Evolutionary conservation across 2,329 filamentous ascomycete genomes (phyloP).

Genomic region (Aspergillus neoniger): DNA sequence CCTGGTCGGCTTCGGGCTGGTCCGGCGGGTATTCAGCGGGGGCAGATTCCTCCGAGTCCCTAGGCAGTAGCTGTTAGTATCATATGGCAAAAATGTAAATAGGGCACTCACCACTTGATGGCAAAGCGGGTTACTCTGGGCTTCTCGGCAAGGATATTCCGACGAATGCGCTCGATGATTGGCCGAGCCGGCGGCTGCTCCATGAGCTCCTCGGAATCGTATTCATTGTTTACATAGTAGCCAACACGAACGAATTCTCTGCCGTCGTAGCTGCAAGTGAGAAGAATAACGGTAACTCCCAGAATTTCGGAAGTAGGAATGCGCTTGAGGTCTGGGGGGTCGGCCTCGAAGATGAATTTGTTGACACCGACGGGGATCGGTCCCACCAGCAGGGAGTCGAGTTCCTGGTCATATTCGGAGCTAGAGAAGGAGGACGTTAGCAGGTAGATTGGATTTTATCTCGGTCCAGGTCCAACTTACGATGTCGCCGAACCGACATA

Average conservation of each 20-base stretch:
- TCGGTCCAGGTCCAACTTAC: slow-evolving; percentile 54
- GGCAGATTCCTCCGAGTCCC: slow-evolving; percentile 97
- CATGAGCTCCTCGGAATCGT: slow-evolving; percentile 85
- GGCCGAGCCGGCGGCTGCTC: slow-evolving; percentile 90
- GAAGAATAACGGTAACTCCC: slow-evolving; percentile 92
- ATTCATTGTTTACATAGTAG: slow-evolving; percentile 99
- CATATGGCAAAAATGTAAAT: neutral
- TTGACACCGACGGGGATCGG: slow-evolving; percentile 98
- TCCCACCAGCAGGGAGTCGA: slow-evolving; percentile 93
- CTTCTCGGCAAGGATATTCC: slow-evolving; percentile 95
- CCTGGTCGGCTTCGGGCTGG: slow-evolving; percentile 89
- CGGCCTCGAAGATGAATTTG: slow-evolving; percentile 97
- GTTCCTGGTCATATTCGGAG: slow-evolving; percentile 96
- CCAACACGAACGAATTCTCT: slow-evolving; percentile 97
- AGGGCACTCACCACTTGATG: slow-evolving; percentile 82
- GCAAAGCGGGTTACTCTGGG: slow-evolving; percentile 95
- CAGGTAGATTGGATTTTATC: slow-evolving; percentile 7
- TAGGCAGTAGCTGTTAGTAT: slow-evolving; percentile 41
- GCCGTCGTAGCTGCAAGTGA: slow-evolving; percentile 94
- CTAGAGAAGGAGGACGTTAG: slow-evolving; percentile 49
- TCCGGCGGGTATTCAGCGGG: slow-evolving; percentile 96
- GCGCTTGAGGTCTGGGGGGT: slow-evolving; percentile 82
- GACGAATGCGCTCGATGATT: slow-evolving; percentile 84
- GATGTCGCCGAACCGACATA: slow-evolving; percentile 98
- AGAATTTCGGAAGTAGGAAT: slow-evolving; percentile 95